Evolutionary conservation across 2,329 filamentous ascomycete genomes (phyloP).

Genomic region (Dactylellina parvicollis): DNA sequence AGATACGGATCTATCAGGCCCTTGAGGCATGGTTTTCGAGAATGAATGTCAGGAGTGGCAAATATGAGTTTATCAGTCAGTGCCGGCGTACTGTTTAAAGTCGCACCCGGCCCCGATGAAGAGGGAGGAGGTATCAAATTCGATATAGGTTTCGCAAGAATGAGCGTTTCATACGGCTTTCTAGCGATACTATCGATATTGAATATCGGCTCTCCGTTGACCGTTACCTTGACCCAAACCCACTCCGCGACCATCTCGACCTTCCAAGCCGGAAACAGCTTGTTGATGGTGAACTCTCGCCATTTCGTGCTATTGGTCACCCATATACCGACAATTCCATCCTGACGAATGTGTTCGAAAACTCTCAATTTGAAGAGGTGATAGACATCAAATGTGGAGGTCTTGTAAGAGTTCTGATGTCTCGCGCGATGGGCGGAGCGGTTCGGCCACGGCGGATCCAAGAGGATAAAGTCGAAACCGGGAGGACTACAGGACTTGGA

Average conservation of each 20-base stretch:
- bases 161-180: conserved; percentile 79
- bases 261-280: conserved; percentile 74
- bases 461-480: conserved; percentile 73
- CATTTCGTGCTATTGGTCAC: conserved; percentile 75
- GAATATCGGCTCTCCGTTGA: conserved; percentile 72
- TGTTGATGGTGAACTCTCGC: conserved; percentile 68
- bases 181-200: conserved; percentile 71
- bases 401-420: conserved; percentile 65
- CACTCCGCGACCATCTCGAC: conserved; percentile 75
- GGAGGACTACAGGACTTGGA: conserved; percentile 22
- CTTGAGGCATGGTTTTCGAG: conserved; percentile 78
- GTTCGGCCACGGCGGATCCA: conserved; percentile 86
- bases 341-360: conserved; percentile 65
- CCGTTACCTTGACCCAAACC: conserved; percentile 80
- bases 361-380: conserved; percentile 69
- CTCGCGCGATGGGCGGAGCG: conserved; percentile 72
- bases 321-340: conserved; percentile 76
- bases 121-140: background rate
- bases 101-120: conserved; percentile 57
- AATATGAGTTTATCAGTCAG: conserved; percentile 70
- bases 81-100: conserved; percentile 54
- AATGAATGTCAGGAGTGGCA: conserved; percentile 79
- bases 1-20: conserved; percentile 64
- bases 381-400: conserved; percentile 64
- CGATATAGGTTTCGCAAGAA: conserved; percentile 65